These are phyloP conservation scores for Fragilaria radians DNA, from an alignment of 108 stramenopile genomes.

Conservation along the genomic window DNA sequence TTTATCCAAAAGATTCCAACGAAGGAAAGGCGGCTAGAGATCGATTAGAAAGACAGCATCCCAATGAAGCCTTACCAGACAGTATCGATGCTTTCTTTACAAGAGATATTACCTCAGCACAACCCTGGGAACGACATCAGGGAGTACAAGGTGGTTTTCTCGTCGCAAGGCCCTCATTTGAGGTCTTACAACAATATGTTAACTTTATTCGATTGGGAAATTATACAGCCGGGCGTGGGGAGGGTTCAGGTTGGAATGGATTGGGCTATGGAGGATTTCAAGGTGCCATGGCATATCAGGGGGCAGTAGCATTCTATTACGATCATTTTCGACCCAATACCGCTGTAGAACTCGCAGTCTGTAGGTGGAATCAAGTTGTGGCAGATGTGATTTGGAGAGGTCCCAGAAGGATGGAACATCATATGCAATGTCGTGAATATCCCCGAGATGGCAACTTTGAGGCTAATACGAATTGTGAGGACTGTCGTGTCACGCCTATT, in stretches of 20 bases:
- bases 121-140: conserved; percentile 34
- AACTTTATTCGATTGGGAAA: conserved; percentile 52
- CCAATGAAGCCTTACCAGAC: conserved; percentile 34
- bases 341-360: conserved; percentile 43
- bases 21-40: conserved; percentile 30
- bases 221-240: conserved; percentile 43
- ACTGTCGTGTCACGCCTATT: conserved; percentile 54
- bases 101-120: conserved; percentile 47
- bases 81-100: conserved; percentile 68
- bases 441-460: conserved; percentile 45
- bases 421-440: conserved; percentile 56
- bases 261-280: conserved; percentile 65
- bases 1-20: too few relatives aligned
- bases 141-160: conserved; percentile 69
- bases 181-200: conserved; percentile 38
- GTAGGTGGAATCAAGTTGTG: conserved; percentile 40
- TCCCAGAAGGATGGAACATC: conserved; percentile 36
- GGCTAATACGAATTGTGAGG: conserved; percentile 45
- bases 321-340: conserved; percentile 47
- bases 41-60: conserved; percentile 40
- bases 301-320: conserved; percentile 60
- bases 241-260: conserved; percentile 52
- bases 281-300: conserved; percentile 77
- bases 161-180: conserved; percentile 33
- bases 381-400: conserved; percentile 49